Percentiles rank a stretch among this genome's conserved stretches.
Evolutionary conservation across 805 yeast species (phyloP).

Genomic region (Starmerella apis): DNA sequence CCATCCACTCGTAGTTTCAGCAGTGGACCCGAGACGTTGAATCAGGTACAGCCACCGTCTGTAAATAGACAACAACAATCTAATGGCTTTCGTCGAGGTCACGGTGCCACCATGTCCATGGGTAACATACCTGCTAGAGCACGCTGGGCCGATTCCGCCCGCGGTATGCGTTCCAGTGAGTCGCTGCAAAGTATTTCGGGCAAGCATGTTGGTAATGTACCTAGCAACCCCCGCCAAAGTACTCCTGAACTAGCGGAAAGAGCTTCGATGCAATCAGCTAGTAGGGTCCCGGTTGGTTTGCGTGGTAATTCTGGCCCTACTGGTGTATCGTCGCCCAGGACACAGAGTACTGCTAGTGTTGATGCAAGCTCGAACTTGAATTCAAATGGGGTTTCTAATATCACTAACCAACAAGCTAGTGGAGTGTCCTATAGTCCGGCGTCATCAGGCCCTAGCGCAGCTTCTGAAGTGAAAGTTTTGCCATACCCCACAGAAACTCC

Average conservation of each 20-base stretch:
- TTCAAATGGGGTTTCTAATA: too few species aligned
- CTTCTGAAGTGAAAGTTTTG: too few species aligned
- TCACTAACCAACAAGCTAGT: too few species aligned
- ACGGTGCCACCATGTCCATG: conserved; percentile 1
- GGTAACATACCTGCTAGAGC: neutral
- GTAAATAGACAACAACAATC: neutral
- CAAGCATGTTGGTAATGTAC: neutral
- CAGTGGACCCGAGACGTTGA: neutral
- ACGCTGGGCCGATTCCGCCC: neutral
- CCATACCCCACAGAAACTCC: neutral
- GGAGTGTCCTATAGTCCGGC: too few species aligned
- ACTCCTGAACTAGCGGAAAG: neutral
- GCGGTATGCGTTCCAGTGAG: neutral
- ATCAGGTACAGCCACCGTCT: neutral
- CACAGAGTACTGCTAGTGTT: neutral
- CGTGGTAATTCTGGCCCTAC: neutral
- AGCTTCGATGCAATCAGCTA: neutral
- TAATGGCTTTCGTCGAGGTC: conserved; percentile 1
- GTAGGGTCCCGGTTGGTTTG: neutral
- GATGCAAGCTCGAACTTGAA: too few species aligned
- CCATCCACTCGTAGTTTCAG: conserved; percentile 3
- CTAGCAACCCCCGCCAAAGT: neutral
- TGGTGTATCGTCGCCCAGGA: neutral
- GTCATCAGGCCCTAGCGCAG: too few species aligned
- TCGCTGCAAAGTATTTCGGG: neutral